A percentile compares a stretch with the other conserved stretches of the same genome.
These are phyloP conservation scores for Psidium guajava DNA, from an alignment of 345 rosid genomes.

Conservation along the genomic window DNA sequence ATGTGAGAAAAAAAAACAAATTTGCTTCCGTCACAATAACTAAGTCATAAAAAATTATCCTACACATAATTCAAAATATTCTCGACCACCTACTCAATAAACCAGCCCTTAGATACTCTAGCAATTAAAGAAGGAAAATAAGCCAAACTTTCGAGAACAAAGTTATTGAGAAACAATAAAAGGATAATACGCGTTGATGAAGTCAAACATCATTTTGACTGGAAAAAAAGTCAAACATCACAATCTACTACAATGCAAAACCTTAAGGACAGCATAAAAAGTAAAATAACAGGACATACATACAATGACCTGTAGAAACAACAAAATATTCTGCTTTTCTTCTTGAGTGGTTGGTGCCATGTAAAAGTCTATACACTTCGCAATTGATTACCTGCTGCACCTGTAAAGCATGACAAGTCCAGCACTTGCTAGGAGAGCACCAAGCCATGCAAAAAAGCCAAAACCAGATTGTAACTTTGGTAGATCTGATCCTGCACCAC, in stretches of 20 bases:
- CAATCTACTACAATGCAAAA: neutral
- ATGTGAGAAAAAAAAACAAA: neutral
- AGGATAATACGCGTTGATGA: neutral
- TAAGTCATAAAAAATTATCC: neutral
- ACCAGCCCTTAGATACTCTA: neutral
- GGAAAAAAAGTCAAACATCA: neutral
- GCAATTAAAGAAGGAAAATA: neutral
- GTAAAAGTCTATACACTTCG: neutral
- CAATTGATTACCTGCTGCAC: constrained; percentile 70
- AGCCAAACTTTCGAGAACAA: neutral
- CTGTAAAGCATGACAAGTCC: constrained; percentile 79
- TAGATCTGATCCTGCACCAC: constrained; percentile 60
- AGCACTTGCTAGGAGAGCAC: constrained; percentile 57
- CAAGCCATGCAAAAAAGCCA: constrained; percentile 83
- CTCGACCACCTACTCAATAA: neutral
- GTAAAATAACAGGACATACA: neutral
- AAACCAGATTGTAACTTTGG: constrained; percentile 66
- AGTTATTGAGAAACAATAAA: neutral
- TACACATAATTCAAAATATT: neutral
- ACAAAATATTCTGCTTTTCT: neutral
- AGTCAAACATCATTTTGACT: neutral
- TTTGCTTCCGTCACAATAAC: neutral
- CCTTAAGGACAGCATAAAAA: neutral
- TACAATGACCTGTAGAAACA: neutral
- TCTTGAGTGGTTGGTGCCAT: neutral